Conservation (phyloP, 1,139 yeast species). For the Magnusiomyces suaveolens region DNA sequence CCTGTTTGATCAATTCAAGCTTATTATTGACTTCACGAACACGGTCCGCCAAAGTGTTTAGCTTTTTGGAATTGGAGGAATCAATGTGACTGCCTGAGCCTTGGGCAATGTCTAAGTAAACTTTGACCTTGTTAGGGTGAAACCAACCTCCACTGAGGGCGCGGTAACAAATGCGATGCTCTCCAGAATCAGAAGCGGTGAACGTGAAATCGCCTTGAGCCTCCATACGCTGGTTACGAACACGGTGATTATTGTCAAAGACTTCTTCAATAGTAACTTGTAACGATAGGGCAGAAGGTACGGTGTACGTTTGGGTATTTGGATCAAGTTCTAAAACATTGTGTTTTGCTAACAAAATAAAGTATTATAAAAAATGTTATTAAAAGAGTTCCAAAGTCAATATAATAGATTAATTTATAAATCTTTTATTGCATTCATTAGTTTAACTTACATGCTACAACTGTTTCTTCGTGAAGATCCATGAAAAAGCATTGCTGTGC, state of each 20-base stretch:
- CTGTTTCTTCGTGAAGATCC: slow-evolving; percentile 50
- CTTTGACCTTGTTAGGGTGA: slow-evolving; percentile 40
- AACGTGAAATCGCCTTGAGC: slow-evolving; percentile 58
- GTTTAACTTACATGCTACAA: slow-evolving; percentile 43
- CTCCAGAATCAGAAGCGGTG: slow-evolving; percentile 61
- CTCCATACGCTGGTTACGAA: slow-evolving; percentile 52
- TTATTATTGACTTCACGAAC: slow-evolving; percentile 47
- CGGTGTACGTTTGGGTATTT: slow-evolving; percentile 37
- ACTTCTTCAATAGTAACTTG: slow-evolving; percentile 51
- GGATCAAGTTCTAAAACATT: slow-evolving; percentile 49
- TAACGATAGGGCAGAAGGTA: slow-evolving; percentile 39
- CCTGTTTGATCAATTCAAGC: slow-evolving; percentile 49
- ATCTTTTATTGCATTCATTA: neutral
- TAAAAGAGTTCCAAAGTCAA: neutral
- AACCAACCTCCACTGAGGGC: slow-evolving; percentile 57
- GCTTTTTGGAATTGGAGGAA: slow-evolving; percentile 41
- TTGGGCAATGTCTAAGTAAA: slow-evolving; percentile 41
- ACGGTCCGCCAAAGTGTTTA: slow-evolving; percentile 43
- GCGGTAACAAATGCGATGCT: slow-evolving; percentile 61
- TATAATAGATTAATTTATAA: neutral
- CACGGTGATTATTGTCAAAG: slow-evolving; percentile 59
- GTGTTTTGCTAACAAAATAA: slow-evolving; percentile 35
- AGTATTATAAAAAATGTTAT: neutral
- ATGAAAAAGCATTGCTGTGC: slow-evolving; percentile 53
- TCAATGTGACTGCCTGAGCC: slow-evolving; percentile 48